Base-by-base conservation (phyloP, 257 asterid species). In the Jacaranda copaia region DNA sequence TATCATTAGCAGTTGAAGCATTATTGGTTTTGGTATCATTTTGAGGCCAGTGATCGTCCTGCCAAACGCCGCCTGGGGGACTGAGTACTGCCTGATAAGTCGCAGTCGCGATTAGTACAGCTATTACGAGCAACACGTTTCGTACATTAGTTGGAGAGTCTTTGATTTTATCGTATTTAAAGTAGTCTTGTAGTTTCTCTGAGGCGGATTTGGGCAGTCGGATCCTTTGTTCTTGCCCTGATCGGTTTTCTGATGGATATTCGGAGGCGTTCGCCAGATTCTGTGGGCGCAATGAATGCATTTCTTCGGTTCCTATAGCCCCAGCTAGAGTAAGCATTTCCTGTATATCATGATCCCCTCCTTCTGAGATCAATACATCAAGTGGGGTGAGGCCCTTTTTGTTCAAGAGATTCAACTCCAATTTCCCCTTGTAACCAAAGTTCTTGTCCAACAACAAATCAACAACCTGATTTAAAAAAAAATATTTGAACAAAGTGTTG, bases 21-120 rank as follows among this genome's bases (percentile, higher is more conserved):
- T 53, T 49, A n/a, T 20, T 51, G 42, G 46, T 51, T 25, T 11
- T 79, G 9, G 13, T 10, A 5, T 48, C 55, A 13, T 73, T 64
- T 11, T 38, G 60, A 0, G 51, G 61, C 72, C 53, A 4, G 7
- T 0, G 32, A 60, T 83, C 79, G 5, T 89, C 91, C 60, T 91
- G 89, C 92, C 94, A 89, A 6, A 86, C 85, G 13, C 94, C 92
- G 1, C 94, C 91, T 0, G 92, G 93, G 4, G 93, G 96, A 55
- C 84, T 89, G 5, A 84, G 84, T 57, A 84, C 88, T 0, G 90
- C 89, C 66, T 87, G 90, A 68, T 84, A 90, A 0, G 96, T 85
- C 3, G 85, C 79, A 0, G 91, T 83, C 9, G 77, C 85, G 1
- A 91, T 87, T 3, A 89, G 72, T 16, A 83, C 86, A 0, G 91